phyloP scores from a whole-genome alignment of 2,329 filamentous ascomycete genomes.

The Aspergillus fischeri region DNA sequence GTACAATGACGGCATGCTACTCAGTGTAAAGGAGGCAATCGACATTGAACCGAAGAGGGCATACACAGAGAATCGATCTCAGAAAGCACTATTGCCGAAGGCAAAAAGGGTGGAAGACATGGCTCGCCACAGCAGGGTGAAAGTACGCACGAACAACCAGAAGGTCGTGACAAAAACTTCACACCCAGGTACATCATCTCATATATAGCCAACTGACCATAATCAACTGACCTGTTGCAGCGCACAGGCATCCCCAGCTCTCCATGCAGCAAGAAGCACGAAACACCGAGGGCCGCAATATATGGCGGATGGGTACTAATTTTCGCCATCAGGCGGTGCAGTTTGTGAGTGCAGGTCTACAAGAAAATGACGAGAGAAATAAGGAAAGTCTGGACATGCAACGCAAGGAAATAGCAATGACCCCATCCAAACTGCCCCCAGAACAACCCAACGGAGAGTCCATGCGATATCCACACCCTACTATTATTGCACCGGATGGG shows the following conservation, averaged over 20 bases:
- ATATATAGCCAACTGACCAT: background rate
- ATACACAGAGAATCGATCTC: background rate
- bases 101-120: slow-evolving; percentile 4
- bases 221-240: slow-evolving; percentile 13
- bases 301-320: slow-evolving; percentile 46
- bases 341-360: slow-evolving; percentile 59
- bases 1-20: background rate
- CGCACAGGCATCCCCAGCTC: slow-evolving; percentile 19
- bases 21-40: background rate
- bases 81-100: background rate
- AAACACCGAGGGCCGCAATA: slow-evolving; percentile 51
- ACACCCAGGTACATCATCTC: background rate
- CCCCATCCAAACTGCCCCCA: background rate
- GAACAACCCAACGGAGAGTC: background rate
- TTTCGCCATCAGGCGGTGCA: slow-evolving; percentile 54
- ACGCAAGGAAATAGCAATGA: background rate
- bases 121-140: slow-evolving; percentile 16
- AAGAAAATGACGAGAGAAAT: slow-evolving; percentile 28
- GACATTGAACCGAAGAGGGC: background rate
- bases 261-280: slow-evolving; percentile 57
- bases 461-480: background rate
- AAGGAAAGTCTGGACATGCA: slow-evolving; percentile 6
- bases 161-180: background rate
- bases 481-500: slow-evolving; percentile 36
- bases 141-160: slow-evolving; percentile 8